These are phyloP conservation scores for Dillenia suffruticosa DNA, from an alignment of 164 flowering plant genomes.

Conservation along the genomic window DNA sequence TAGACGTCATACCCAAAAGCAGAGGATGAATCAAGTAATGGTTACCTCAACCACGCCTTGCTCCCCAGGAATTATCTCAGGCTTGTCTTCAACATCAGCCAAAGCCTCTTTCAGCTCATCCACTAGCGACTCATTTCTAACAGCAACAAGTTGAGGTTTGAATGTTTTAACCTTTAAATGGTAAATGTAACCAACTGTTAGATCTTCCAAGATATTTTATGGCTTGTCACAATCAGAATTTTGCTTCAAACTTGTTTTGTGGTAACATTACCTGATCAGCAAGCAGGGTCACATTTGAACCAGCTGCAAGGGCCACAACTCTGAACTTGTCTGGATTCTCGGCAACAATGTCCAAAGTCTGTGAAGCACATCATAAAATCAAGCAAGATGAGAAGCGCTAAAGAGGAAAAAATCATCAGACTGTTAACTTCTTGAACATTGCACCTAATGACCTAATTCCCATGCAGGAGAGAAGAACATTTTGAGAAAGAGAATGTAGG, in stretches of 20 bases:
- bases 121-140: constrained; percentile 69
- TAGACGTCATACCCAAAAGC: constrained; percentile 5
- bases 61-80: constrained; percentile 95
- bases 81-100: constrained; percentile 71
- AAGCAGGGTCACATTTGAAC: constrained; percentile 96
- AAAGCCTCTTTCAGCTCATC: constrained; percentile 86
- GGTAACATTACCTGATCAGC: constrained; percentile 76
- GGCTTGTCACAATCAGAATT: background rate
- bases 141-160: constrained; percentile 79
- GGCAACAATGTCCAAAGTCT: constrained; percentile 96
- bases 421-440: no score
- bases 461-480: no score
- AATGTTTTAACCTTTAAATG: constrained; percentile 66
- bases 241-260: background rate
- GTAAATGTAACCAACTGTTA: background rate
- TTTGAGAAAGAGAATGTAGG: no score
- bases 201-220: background rate
- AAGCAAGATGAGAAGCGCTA: background rate
- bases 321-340: constrained; percentile 93
- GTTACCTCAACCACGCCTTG: constrained; percentile 84
- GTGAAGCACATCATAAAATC: constrained; percentile 17
- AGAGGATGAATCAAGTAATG: background rate
- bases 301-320: constrained; percentile 96
- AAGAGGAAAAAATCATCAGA: no score
- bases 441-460: no score